These are phyloP conservation scores for Micractinium conductrix DNA, from an alignment of 139 green algal genomes.

Conservation along the genomic window DNA sequence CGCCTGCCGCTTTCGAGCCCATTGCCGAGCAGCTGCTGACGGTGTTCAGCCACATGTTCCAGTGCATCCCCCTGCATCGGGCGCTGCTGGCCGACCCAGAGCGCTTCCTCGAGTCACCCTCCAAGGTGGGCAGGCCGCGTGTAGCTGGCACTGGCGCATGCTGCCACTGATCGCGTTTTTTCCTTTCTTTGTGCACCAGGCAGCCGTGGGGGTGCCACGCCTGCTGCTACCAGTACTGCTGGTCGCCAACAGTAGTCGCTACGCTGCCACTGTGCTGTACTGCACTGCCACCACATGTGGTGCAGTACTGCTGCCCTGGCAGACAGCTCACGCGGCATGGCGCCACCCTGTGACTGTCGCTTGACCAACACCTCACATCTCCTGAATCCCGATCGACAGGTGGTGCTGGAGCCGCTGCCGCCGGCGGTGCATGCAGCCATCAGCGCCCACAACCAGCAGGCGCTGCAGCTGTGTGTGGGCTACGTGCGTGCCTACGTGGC, in stretches of 20 bases:
- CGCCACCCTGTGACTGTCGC: too few relatives aligned
- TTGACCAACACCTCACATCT: too few relatives aligned
- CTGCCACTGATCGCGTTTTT: too few relatives aligned
- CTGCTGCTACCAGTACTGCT: too few relatives aligned
- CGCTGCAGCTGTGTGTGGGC: conserved; percentile 14
- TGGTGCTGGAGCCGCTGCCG: conserved; percentile 31
- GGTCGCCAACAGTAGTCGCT: too few relatives aligned
- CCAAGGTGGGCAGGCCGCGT: not conserved
- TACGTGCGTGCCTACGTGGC: conserved; percentile 26
- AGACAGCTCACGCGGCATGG: too few relatives aligned
- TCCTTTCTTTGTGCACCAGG: too few relatives aligned
- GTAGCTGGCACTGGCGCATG: too few relatives aligned
- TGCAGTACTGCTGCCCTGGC: too few relatives aligned
- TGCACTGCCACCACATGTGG: too few relatives aligned
- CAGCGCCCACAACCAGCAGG: conserved; percentile 28
- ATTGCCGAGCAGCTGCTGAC: conserved; percentile 41
- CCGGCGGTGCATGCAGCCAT: not conserved
- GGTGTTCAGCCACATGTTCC: conserved; percentile 46
- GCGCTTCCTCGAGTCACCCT: not conserved
- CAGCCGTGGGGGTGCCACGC: too few relatives aligned
- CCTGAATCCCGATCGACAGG: conserved; percentile 10
- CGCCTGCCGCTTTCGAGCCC: conserved; percentile 22
- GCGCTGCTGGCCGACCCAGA: not conserved
- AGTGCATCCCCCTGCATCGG: conserved; percentile 28
- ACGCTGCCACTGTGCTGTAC: too few relatives aligned